Conservation (phyloP, 192 early-diverging fungal species). For the Haplosporangium gracile region DNA sequence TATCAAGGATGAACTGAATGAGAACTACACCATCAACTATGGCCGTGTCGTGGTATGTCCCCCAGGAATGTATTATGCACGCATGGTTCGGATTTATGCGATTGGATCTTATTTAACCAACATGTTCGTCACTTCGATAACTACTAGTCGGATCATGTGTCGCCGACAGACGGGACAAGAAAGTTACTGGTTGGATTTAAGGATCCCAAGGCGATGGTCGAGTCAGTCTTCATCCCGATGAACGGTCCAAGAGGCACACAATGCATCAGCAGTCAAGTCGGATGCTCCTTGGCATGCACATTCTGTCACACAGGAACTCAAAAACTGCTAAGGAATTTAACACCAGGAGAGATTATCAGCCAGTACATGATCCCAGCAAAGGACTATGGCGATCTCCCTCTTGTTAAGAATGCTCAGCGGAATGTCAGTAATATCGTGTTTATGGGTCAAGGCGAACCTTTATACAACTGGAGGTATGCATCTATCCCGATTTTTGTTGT, state of each 20-base stretch:
- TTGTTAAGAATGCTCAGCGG: conserved; percentile 56
- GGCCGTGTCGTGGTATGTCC: conserved; percentile 64
- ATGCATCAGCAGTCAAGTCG: conserved; percentile 88
- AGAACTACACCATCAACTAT: conserved; percentile 67
- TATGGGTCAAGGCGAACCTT: conserved; percentile 95
- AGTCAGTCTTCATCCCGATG: conserved; percentile 85
- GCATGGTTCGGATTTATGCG: background rate
- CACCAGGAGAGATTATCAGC: conserved; percentile 75
- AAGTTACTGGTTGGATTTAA: conserved; percentile 73
- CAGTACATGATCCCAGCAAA: conserved; percentile 78
- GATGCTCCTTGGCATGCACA: conserved; percentile 85
- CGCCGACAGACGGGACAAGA: conserved; percentile 70
- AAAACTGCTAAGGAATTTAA: conserved; percentile 82
- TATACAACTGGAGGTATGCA: conserved; percentile 83
- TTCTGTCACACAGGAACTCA: conserved; percentile 96
- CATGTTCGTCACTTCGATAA: background rate
- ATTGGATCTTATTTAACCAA: background rate
- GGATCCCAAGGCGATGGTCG: conserved; percentile 72
- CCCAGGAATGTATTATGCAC: background rate
- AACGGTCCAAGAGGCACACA: conserved; percentile 71
- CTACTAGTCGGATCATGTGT: conserved; percentile 44
- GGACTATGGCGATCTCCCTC: conserved; percentile 73
- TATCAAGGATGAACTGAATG: conserved; percentile 63
- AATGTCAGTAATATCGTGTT: conserved; percentile 87
- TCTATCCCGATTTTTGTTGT: conserved; percentile 16